phyloP scores from a whole-genome alignment of 495 filamentous ascomycete genomes.

The Tetracladium marchalianum region DNA sequence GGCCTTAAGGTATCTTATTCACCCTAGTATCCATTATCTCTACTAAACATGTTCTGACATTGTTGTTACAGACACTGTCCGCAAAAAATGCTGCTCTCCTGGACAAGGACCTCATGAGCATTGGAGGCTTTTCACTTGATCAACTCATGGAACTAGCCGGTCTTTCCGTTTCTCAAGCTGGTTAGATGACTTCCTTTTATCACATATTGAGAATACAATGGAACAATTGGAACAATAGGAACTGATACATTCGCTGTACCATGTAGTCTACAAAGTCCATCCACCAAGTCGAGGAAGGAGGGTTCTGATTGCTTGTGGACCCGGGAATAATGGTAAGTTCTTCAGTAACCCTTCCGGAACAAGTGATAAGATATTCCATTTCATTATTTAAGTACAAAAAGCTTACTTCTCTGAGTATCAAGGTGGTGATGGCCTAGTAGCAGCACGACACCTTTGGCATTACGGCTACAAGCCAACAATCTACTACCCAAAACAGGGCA shows the following conservation, averaged over 20 bases:
- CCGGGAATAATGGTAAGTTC: conserved; percentile 80
- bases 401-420: neutral
- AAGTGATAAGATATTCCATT: neutral
- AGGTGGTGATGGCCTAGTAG: conserved; percentile 92
- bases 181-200: conserved; percentile 33
- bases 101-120: conserved; percentile 89
- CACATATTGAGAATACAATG: neutral
- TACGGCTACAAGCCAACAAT: conserved; percentile 85
- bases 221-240: neutral
- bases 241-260: neutral
- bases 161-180: conserved; percentile 84
- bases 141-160: conserved; percentile 97
- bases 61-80: conserved; percentile 57
- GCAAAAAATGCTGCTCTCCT: conserved; percentile 81
- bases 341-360: neutral
- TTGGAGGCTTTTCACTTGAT: conserved; percentile 86
- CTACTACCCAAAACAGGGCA: conserved; percentile 86
- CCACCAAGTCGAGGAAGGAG: conserved; percentile 61
- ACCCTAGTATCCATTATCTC: neutral
- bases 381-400: conserved; percentile 2
- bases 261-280: conserved; percentile 70
- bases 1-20: neutral
- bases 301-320: conserved; percentile 83
- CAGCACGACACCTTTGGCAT: conserved; percentile 86
- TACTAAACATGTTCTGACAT: neutral